Evolutionary conservation across 768 basidiomycete species (phyloP), one percentile per base, ranked within the genome.

Genomic region (Hysterangium stoloniferum): DNA sequence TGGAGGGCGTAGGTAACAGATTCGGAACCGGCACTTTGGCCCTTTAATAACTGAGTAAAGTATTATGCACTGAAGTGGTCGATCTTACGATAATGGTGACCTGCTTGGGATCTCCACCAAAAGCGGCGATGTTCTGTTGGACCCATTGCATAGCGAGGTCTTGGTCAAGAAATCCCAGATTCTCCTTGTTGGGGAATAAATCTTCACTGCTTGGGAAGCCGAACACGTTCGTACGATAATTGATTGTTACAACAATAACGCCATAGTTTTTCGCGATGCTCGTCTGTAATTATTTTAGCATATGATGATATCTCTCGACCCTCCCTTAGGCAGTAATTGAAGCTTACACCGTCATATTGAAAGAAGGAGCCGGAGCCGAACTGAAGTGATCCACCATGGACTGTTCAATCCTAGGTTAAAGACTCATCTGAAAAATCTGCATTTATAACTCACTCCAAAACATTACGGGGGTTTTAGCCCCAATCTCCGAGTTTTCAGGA

Each of bases 111-210:
- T 72, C 68, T 1, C 71, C 70, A 3, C 70, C 68, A 48, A 71
- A 73, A 12, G 57, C 53, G 15, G 24, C 55, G 12, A 72, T 68
- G 37, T 71, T 59, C 1, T 59, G 31, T 38, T 65, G 63, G 0
- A 71, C 58, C 70, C 68, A 71, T 17, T 66, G 48, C 5, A 71
- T 45, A 5, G 68, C 68, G 29, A 71, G 66, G 1, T 71, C 66
- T 61, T 84, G 80, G 60, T 87, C 84, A 29, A 66, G 66, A 11
- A 84, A 64, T 12, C 82, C 82, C 2, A 71, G 71, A 54, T 83
- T 82, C 24, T 27, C 28, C 13, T 36, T 6, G 17, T 19, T 38
- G n/a, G 7, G 19, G 43, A 29, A 19, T 17, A 17, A 19, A 22
- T 15, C 63, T 69, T 54, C 36, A 76, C 74, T 27, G 6, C 29